A percentile compares a stretch with the other conserved stretches of the same genome.
Conservation (phyloP, 2,329 filamentous ascomycete species). For the Neonectria punicea region DNA sequence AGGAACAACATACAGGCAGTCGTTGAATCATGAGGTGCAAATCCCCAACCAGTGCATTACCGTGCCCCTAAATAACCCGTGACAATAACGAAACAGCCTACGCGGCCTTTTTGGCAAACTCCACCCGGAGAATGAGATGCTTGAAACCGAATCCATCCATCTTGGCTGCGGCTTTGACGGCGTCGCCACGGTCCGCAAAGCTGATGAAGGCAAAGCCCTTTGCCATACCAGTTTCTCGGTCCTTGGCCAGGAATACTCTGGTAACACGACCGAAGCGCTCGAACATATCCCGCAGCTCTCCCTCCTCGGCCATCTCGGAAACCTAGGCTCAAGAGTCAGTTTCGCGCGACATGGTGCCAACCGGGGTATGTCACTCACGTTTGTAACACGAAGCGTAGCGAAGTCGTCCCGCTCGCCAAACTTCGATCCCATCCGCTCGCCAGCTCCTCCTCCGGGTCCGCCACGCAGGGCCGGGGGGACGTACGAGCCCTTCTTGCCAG, state of each 20-base stretch:
- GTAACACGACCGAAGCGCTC: conserved; percentile 97
- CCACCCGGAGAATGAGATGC: conserved; percentile 86
- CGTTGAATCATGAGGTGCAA: conserved; percentile 44
- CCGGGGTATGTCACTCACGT: conserved; percentile 71
- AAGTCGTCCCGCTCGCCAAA: conserved; percentile 94
- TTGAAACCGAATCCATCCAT: conserved; percentile 96
- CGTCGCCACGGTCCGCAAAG: conserved; percentile 90
- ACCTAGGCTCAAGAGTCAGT: conserved; percentile 66
- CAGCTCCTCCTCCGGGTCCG: conserved; percentile 66
- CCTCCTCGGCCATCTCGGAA: conserved; percentile 96
- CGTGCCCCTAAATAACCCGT: conserved; percentile 46
- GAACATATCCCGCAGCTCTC: conserved; percentile 97
- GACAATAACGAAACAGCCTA: conserved; percentile 48
- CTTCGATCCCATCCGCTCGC: conserved; percentile 90
- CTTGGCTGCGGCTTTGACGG: conserved; percentile 92
- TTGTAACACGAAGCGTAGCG: conserved; percentile 95
- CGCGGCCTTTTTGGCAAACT: conserved; percentile 83
- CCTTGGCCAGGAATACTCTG: conserved; percentile 97
- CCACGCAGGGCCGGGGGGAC: conserved; percentile 93
- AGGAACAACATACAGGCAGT: conserved; percentile 35
- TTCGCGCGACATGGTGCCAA: not conserved
- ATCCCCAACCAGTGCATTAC: conserved; percentile 44
- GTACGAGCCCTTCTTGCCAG: conserved; percentile 82
- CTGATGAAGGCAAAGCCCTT: conserved; percentile 99
- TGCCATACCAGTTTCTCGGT: conserved; percentile 92